Evolutionary conservation across 2,329 filamentous ascomycete species (phyloP), one percentile per base, ranked within the genome.

Genomic region (Calonectria hawksworthii): DNA sequence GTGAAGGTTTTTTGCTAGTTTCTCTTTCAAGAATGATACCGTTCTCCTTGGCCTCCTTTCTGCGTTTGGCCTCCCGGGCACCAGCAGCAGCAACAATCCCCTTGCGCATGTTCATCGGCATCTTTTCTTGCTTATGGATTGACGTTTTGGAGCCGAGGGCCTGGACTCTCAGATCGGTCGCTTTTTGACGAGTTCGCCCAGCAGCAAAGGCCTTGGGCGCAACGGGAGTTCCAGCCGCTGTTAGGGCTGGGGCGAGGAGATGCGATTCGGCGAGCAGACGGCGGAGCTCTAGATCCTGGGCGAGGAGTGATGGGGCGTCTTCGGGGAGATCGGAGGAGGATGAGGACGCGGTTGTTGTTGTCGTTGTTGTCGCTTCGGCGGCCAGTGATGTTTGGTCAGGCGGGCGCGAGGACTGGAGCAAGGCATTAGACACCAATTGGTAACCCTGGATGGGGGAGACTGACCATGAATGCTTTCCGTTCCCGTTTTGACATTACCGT

Each of bases 241-340:
- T 82, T 23, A 90, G 88, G 56, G 90, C 89, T 4, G 84, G 81
- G 16, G 81, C 76, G 72, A 99, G 92, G 75, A 99, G 93, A 85
- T 98, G 96, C 0, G 96, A 98, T 88, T 99, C 97, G 79, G 93
- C 91, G 73, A 99, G 92, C 51, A 99, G 92, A 61, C 96, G 93
- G 84, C 98, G 96, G 18, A 99, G 92, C 50, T 95, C 96, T 69
- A 98, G 92, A 84, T 99, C 97, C 84, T 98, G 96, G 83, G 96
- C 96, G 23, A 99, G 90, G 75, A 98, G 94, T 14, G 90, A 90
- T 76, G 89, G 89, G 67, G 90, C 90, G 82, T 93, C 91, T 81
- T 94, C 91, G 74, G 89, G 84, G 68, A 85, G 77, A 83, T 85
- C 70, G 80, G 84, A 72, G 78, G 80, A 77, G 32, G 84, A n/a